These are phyloP conservation scores for Hygrophoropsis aurantiaca DNA, from an alignment of 768 basidiomycete genomes.

Conservation along the genomic window DNA sequence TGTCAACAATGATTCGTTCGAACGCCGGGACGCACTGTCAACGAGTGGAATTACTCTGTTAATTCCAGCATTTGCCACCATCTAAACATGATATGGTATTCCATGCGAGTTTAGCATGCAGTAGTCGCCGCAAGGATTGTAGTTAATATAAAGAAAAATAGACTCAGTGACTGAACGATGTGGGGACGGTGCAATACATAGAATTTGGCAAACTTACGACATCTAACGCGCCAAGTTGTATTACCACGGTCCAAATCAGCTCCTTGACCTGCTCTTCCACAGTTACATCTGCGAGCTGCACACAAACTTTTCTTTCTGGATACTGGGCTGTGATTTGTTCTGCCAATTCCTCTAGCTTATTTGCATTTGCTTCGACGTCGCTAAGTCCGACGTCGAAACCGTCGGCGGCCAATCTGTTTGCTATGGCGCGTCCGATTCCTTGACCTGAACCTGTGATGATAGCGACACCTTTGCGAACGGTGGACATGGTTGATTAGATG, in stretches of 20 bases:
- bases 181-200: too few species aligned
- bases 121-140: too few species aligned
- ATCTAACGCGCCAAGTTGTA: conserved; percentile 28
- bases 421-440: conserved; percentile 35
- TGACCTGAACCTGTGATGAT: conserved; percentile 29
- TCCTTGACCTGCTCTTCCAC: conserved; percentile 28
- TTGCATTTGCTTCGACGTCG: conserved; percentile 26
- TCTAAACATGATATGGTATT: conserved; percentile 1
- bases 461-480: conserved; percentile 32
- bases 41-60: not conserved
- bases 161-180: too few species aligned
- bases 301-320: conserved; percentile 9
- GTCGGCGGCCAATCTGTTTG: conserved; percentile 34
- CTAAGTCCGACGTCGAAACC: conserved; percentile 36
- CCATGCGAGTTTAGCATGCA: too few species aligned
- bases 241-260: conserved; percentile 24
- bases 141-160: too few species aligned
- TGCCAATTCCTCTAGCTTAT: conserved; percentile 11
- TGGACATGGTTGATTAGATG: too few species aligned
- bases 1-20: conserved; percentile 1
- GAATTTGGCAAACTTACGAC: conserved; percentile 25
- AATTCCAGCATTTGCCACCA: conserved; percentile 24
- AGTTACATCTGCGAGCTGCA: conserved; percentile 24
- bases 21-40: conserved; percentile 11
- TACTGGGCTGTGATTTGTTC: conserved; percentile 11